Conservation (phyloP, 2,329 filamentous ascomycete genomes). For the Diplodia mutila region DNA sequence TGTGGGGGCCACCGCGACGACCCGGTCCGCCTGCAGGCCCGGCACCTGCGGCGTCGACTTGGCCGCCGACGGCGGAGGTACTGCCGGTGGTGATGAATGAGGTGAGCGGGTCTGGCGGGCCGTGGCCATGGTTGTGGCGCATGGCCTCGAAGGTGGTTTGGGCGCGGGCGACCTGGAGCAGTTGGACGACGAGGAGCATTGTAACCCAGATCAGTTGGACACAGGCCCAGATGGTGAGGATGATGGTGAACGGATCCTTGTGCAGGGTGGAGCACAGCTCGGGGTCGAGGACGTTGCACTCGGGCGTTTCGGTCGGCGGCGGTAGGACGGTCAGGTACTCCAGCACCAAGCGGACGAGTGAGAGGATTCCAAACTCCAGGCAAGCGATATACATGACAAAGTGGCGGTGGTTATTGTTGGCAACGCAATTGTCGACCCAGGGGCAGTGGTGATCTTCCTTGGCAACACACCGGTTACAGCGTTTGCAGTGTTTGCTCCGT, state of each 20-base stretch:
- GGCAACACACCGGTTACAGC: slow-evolving; percentile 89
- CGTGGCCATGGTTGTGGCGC: slow-evolving; percentile 70
- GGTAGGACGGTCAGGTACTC: slow-evolving; percentile 60
- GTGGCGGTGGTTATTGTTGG: slow-evolving; percentile 92
- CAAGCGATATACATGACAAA: slow-evolving; percentile 88
- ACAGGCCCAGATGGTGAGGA: slow-evolving; percentile 76
- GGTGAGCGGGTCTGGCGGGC: slow-evolving; percentile 63
- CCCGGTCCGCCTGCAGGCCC: slow-evolving; percentile 58
- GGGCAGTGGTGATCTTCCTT: slow-evolving; percentile 98
- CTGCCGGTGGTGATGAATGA: slow-evolving; percentile 75
- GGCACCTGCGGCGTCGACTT: slow-evolving; percentile 56
- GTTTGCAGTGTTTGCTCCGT: slow-evolving; percentile 92
- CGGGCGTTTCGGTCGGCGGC: slow-evolving; percentile 13
- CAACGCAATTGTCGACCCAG: slow-evolving; percentile 97
- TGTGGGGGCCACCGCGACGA: slow-evolving; percentile 53
- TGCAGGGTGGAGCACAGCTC: slow-evolving; percentile 75
- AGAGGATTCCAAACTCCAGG: slow-evolving; percentile 73
- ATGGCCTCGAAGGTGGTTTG: slow-evolving; percentile 98
- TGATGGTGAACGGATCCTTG: slow-evolving; percentile 80
- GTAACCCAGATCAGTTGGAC: slow-evolving; percentile 92
- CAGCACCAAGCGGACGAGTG: slow-evolving; percentile 73
- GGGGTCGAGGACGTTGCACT: slow-evolving; percentile 74
- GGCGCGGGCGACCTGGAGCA: slow-evolving; percentile 87
- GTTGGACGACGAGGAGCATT: slow-evolving; percentile 95
- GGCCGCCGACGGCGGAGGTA: slow-evolving; percentile 67